Base-by-base conservation (phyloP, 768 basidiomycete species). In the Collybiopsis confluens region DNA sequence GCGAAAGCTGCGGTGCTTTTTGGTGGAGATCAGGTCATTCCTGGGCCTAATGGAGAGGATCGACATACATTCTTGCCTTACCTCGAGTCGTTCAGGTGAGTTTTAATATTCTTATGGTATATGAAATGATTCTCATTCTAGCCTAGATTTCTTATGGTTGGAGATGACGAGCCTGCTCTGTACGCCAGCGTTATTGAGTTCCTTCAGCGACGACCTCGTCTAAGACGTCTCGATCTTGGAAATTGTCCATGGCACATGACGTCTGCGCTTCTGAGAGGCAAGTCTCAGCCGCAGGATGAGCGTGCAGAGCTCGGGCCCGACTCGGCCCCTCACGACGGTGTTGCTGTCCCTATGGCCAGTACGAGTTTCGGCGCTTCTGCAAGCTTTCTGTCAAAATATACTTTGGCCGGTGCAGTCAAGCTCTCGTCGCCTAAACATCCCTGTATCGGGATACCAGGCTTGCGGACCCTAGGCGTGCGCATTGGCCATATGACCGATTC, bases 231-330 rank as follows among this genome's bases (percentile, higher is more conserved):
- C 28, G 85, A 86, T 65, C 69, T 87, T 30, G 84, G 85, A 2
- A 74, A 67, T 54, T 88, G 85, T 62, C 85, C 85, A 2, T 85
- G 81, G 80, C 84, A 85, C 24, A 67, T 86, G 21, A 77, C 30
- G 26, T 21, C n/a, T 18, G 38, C 38, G 24, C 41, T 52, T 11
- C 13, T 52, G 18, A 24, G 50, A 33, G 50, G 41, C 6, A 33
- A 38, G 23, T 26, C 40, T 42, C 38, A 38, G 16, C 18, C n/a
- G 16, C 40, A 18, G n/a, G 40, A 23, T 16, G 13, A 6, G 16
- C 24, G 42, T 9, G 8, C 38, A 7, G 50, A 42, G 16, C 5
- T 16, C 8, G 40, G n/a, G 40, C 40, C 23, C 40, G 40, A 23
- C 23, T 42, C 40, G n/a, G 21, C 40, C 40, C 6, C n/a, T 6